Evolutionary conservation across 2,329 filamentous ascomycete genomes (phyloP).

Genomic region (Exophiala dermatitidis): DNA sequence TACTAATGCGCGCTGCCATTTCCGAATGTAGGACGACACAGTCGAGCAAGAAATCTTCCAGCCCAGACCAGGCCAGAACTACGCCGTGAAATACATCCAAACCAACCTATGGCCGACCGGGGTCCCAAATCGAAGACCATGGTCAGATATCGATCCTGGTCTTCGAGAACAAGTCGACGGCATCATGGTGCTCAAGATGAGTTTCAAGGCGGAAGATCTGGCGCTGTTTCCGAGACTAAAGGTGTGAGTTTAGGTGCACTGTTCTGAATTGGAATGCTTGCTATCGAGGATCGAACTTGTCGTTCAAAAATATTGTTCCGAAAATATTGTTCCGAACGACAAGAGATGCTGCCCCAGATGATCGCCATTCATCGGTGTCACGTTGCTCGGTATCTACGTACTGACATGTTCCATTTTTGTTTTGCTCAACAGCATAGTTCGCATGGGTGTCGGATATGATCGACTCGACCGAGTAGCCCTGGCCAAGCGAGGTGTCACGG

Average conservation of each 20-base stretch:
- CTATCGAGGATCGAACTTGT: no score
- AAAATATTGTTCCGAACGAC: no score
- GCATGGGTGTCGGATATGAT: constrained; percentile 26
- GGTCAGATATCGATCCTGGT: constrained; percentile 18
- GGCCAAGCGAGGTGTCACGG: constrained; percentile 21
- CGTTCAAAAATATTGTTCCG: no score
- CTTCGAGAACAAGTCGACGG: constrained; percentile 23
- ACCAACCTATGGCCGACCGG: constrained; percentile 19
- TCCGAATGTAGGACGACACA: constrained; percentile 15
- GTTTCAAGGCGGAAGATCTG: constrained; percentile 17
- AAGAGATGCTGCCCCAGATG: no score
- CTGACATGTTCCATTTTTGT: not conserved
- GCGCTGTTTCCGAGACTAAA: constrained; percentile 23
- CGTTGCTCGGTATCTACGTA: not conserved
- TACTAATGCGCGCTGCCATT: not conserved
- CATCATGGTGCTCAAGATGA: constrained; percentile 25
- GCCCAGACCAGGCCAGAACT: constrained; percentile 11
- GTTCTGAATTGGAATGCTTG: not conserved
- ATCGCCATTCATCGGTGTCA: not conserved
- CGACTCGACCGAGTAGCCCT: constrained; percentile 22
- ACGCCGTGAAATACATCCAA: constrained; percentile 19
- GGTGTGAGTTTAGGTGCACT: constrained; percentile 14
- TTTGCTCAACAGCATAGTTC: constrained; percentile 13
- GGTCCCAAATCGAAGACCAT: constrained; percentile 11
- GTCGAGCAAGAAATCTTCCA: constrained; percentile 24